Conservation (phyloP, 345 rosid species). For the Syzygium aqueum region DNA sequence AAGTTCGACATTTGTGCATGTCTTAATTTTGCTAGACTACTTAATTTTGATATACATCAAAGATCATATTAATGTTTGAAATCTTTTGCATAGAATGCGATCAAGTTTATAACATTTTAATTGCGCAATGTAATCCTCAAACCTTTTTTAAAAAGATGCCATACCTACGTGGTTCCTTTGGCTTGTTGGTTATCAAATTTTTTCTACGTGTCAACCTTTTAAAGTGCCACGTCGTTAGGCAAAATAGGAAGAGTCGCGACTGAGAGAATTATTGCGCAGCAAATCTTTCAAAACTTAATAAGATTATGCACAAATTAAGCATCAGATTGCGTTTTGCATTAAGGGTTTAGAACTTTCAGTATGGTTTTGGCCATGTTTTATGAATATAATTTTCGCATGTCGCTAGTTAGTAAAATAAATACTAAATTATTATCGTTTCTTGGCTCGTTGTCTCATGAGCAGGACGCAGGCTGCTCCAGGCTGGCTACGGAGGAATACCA, state of each 20-base stretch:
- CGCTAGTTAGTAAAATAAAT: neutral
- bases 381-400: neutral
- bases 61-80: neutral
- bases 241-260: neutral
- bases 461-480: neutral
- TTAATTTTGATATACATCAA: no score
- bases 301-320: neutral
- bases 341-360: neutral
- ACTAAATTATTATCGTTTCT: neutral
- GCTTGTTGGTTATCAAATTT: neutral
- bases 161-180: neutral
- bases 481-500: neutral
- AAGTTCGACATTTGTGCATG: no score
- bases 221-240: neutral
- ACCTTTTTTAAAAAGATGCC: neutral
- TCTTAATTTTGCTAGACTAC: neutral
- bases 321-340: neutral
- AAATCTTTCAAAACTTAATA: neutral
- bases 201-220: neutral
- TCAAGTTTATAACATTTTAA: neutral
- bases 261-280: neutral
- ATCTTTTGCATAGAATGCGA: rapidly evolving
- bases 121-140: rapidly evolving
- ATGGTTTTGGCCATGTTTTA: neutral
- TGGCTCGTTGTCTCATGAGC: neutral